Evolutionary conservation across 495 filamentous ascomycete species (phyloP), one percentile per base, ranked within the genome.

Genomic region (Penicillium egyptiacum): DNA sequence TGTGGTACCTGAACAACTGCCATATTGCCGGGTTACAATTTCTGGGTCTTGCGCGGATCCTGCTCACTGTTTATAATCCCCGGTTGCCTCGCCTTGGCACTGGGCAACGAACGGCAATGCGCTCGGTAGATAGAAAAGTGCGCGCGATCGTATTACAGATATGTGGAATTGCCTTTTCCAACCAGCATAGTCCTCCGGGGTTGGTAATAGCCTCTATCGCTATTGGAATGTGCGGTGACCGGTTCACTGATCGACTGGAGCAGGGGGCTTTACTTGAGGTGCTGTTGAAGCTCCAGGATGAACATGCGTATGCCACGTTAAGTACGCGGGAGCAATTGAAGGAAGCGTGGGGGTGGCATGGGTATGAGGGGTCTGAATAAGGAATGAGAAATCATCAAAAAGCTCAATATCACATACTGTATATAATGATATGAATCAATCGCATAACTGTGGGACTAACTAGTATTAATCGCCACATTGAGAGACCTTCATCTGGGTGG

Each of bases 21-120:
- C 69, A 76, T 41, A 69, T 73, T 7, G 66, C 69, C 3, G 76
- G 67, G 0, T 51, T 71, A 17, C 72, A 73, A 30, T 70, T 74
- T 48, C 57, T 71, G 9, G 70, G 74, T 30, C 66, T 78, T 12
- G 66, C 72, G 1, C 63, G 66, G 6, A 72, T 79, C 28, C 57
- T 79, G 28, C 67, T 79, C n/a, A 56, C 63, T 0, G 70, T 73
- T 14, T 73, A 76, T 56, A 70, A 78, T 52, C 76, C 75, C 2
- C 65, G 62, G 5, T 30, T 72, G 3, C 73, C 75, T 0, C 64
- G 65, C 1, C 26, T 78, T 11, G 75, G 76, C 0, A 61, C 63
- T 1, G 56, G 61, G 2, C 67, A 65, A 26, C 56, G 60, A 2
- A 58, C 58, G 11, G 55, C 56, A 8, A 62, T 63, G 57, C 50